These are phyloP conservation scores for Rhododendron kiyosumense DNA, from an alignment of 148 eudicot species.

Conservation along the genomic window DNA sequence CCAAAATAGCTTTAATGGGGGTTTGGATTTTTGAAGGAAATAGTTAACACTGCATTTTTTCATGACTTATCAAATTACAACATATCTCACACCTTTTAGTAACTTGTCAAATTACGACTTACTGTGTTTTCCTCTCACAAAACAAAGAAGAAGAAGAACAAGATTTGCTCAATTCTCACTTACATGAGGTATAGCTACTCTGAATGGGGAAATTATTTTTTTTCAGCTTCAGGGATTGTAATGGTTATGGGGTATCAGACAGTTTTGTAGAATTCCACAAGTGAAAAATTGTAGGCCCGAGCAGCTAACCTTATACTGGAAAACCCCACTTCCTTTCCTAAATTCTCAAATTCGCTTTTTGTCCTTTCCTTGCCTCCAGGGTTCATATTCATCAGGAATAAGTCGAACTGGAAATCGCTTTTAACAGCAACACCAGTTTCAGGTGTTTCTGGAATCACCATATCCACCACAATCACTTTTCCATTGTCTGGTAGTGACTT, in stretches of 20 bases:
- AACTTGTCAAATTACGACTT: neutral
- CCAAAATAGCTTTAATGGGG: neutral
- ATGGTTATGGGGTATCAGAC: neutral
- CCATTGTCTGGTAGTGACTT: conserved; percentile 26
- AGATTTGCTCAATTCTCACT: neutral
- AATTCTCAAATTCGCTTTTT: neutral
- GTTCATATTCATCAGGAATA: conserved; percentile 11
- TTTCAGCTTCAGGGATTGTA: neutral
- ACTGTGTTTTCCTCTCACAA: neutral
- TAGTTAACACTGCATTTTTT: neutral
- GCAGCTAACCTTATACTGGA: neutral
- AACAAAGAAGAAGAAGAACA: neutral
- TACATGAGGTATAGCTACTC: neutral
- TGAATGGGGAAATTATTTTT: too few relatives aligned
- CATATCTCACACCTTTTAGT: neutral
- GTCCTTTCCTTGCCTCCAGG: conserved; percentile 12
- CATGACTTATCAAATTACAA: neutral
- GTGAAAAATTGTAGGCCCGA: conserved; percentile 8
- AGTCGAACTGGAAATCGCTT: neutral
- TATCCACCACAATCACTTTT: conserved; percentile 36
- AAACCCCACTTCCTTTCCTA: conserved; percentile 13
- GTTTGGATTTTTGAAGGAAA: neutral
- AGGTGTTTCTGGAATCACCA: conserved; percentile 19
- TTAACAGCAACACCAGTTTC: conserved; percentile 16
- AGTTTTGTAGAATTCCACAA: conserved; percentile 14